Conservation (phyloP, 306 rosid genomes). For the Cyclanthera cordifolia region DNA sequence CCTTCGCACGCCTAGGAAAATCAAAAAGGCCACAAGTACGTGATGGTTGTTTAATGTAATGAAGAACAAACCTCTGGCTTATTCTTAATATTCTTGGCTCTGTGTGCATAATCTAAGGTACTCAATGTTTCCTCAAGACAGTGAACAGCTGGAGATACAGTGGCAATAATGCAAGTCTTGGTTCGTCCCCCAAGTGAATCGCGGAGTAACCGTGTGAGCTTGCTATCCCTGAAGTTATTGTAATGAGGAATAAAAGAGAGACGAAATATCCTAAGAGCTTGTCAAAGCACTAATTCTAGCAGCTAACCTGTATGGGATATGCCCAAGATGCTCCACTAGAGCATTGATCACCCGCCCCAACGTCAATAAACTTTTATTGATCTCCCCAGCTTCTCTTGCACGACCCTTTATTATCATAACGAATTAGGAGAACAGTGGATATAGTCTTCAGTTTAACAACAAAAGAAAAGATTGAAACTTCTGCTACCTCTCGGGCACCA, state of each 20-base stretch:
- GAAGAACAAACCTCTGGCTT: slow-evolving; percentile 76
- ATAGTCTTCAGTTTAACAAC: neutral
- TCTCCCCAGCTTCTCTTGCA: slow-evolving; percentile 98
- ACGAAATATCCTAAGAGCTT: neutral
- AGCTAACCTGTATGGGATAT: slow-evolving; percentile 78
- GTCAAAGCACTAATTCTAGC: neutral
- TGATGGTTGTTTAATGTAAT: neutral
- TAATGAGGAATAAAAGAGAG: neutral
- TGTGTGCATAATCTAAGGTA: slow-evolving; percentile 89
- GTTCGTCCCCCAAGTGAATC: slow-evolving; percentile 99
- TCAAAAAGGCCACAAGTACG: neutral
- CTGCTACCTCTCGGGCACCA: slow-evolving; percentile 89
- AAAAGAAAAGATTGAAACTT: neutral
- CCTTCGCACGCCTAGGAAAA: neutral
- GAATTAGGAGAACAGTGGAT: slow-evolving; percentile 8
- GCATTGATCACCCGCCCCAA: slow-evolving; percentile 91
- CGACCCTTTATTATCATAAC: slow-evolving; percentile 49
- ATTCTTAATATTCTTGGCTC: slow-evolving; percentile 82
- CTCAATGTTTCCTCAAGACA: slow-evolving; percentile 93
- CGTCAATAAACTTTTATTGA: slow-evolving; percentile 90
- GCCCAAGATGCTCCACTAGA: slow-evolving; percentile 95
- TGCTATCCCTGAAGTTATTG: slow-evolving; percentile 70
- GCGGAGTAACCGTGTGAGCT: slow-evolving; percentile 86
- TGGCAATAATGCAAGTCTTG: slow-evolving; percentile 93
- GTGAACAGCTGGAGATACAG: slow-evolving; percentile 97